Conservation (phyloP, 305 asterid genomes). For the Fraxinus greggii region DNA sequence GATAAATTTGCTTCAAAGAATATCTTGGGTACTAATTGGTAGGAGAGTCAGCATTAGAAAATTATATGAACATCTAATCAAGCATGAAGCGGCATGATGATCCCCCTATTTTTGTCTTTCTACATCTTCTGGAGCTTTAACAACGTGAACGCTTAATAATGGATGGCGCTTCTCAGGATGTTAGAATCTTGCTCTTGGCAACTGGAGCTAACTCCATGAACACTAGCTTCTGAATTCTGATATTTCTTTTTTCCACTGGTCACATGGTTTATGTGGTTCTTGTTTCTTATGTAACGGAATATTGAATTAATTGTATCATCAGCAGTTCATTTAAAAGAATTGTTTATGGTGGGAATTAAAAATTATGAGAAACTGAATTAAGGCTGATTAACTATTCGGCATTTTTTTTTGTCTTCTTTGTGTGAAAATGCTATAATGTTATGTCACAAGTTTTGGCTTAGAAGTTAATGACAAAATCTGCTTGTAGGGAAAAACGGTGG, state of each 20-base stretch:
- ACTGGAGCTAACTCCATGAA: background rate
- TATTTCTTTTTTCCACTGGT: background rate
- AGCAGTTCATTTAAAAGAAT: background rate
- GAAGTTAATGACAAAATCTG: background rate
- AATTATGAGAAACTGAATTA: slow-evolving; percentile 8
- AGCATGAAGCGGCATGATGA: slow-evolving; percentile 13
- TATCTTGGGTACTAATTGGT: slow-evolving; percentile 14
- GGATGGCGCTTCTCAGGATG: background rate
- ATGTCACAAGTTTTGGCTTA: background rate
- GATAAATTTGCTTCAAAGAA: background rate
- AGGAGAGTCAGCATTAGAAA: background rate
- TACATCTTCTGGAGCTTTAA: background rate
- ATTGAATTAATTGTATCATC: slow-evolving; percentile 3
- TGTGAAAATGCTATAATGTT: background rate
- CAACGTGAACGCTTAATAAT: background rate
- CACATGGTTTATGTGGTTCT: slow-evolving; percentile 1
- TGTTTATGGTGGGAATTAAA: background rate
- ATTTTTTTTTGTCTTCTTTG: background rate
- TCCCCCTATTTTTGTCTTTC: background rate
- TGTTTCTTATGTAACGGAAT: background rate
- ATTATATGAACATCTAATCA: background rate
- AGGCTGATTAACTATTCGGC: background rate
- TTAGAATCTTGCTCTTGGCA: slow-evolving; percentile 16
- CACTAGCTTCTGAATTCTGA: background rate
- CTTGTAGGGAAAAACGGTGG: background rate